Percentiles rank a stretch among this genome's conserved stretches.
phyloP scores from a whole-genome alignment of 139 green algal species.

The Pseudopediastrum boryanum region DNA sequence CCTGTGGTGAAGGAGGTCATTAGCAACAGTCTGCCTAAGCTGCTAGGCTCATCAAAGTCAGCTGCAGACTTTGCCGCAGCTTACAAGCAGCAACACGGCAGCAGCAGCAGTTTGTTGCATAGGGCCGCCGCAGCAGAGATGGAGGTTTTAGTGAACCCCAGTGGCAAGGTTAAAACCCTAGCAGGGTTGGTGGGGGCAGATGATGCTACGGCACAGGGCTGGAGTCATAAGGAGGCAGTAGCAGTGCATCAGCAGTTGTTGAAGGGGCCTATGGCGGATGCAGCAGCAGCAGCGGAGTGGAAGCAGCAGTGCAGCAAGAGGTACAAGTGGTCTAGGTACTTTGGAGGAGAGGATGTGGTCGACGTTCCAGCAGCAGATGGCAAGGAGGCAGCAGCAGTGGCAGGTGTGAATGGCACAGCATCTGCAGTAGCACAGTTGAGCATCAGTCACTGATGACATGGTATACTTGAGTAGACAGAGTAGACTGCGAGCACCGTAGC shows the following conservation, averaged over 20 bases:
- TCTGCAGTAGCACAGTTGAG: too few relatives aligned
- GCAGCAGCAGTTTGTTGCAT: conserved; percentile 46
- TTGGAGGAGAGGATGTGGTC: too few relatives aligned
- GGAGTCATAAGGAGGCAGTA: conserved; percentile 1
- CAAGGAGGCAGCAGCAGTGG: too few relatives aligned
- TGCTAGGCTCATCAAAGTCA: conserved; percentile 53
- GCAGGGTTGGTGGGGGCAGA: conserved; percentile 15
- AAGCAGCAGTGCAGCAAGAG: conserved; percentile 40
- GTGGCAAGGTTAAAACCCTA: conserved; percentile 21
- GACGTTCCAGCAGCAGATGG: too few relatives aligned
- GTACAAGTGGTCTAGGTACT: conserved; percentile 69
- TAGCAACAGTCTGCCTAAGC: conserved; percentile 28
- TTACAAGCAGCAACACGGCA: conserved; percentile 37
- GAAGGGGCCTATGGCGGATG: conserved; percentile 29
- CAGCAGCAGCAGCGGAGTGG: conserved; percentile 55
- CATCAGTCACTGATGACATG: too few relatives aligned
- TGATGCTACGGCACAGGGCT: too few relatives aligned
- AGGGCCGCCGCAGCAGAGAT: conserved; percentile 55
- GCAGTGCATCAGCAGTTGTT: conserved; percentile 58
- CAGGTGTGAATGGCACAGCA: too few relatives aligned
- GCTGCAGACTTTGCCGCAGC: conserved; percentile 39
- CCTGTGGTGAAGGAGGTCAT: conserved; percentile 54
- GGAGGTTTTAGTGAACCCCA: conserved; percentile 42
- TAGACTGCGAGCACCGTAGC: too few relatives aligned
- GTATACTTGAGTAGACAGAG: too few relatives aligned